Percentiles rank a stretch among this genome's conserved stretches.
phyloP scores from a whole-genome alignment of 179 eudicot species.

The Nepenthes alata region DNA sequence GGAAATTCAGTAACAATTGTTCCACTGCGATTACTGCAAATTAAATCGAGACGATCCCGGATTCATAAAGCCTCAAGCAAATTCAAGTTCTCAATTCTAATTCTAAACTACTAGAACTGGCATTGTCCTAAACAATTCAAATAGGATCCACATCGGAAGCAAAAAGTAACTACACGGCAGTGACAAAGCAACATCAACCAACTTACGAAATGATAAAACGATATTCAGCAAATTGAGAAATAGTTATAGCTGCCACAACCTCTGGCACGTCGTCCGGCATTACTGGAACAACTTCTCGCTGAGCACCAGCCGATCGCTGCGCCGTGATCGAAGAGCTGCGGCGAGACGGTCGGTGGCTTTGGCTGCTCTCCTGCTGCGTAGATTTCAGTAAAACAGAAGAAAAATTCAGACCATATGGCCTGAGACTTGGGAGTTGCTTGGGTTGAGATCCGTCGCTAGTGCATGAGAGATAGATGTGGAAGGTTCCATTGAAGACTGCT shows the following conservation, averaged over 20 bases:
- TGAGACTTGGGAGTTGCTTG: slow-evolving; percentile 19
- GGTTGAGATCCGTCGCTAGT: slow-evolving; percentile 1
- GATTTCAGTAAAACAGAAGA: slow-evolving; percentile 7
- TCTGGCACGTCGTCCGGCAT: slow-evolving; percentile 29
- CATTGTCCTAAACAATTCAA: background rate
- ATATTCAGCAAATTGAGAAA: background rate
- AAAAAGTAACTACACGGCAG: background rate
- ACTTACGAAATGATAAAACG: background rate
- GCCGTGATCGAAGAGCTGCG: slow-evolving; percentile 14
- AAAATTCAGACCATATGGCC: slow-evolving; percentile 17
- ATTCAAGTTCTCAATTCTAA: no score
- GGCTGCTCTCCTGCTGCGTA: slow-evolving; percentile 1
- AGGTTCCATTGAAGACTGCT: slow-evolving; percentile 21
- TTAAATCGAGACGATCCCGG: no score
- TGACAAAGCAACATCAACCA: background rate
- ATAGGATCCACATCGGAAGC: background rate
- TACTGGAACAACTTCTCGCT: slow-evolving; percentile 28
- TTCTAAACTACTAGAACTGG: no score
- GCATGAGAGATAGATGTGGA: slow-evolving; percentile 16
- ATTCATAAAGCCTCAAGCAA: no score
- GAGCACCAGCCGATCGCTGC: slow-evolving; percentile 14
- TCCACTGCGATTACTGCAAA: no score
- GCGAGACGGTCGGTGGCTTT: slow-evolving; percentile 2
- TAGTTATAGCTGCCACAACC: slow-evolving; percentile 1
- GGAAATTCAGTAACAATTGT: no score